A percentile compares a stretch with the other conserved stretches of the same genome.
Conservation (phyloP, 768 basidiomycete genomes). For the button mushroom (Agaricus bisporus) region DNA sequence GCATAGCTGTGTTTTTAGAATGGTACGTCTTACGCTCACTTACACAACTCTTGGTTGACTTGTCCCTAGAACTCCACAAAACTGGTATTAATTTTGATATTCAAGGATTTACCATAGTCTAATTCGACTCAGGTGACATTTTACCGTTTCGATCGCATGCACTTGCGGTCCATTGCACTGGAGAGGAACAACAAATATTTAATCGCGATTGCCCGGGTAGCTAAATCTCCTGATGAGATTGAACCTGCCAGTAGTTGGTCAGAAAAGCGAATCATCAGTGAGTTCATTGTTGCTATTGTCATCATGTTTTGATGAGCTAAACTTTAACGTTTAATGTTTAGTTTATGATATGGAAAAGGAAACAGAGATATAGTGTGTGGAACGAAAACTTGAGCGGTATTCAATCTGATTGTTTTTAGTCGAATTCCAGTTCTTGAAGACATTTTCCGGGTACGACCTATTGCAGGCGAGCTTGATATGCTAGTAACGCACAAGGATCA, state of each 20-base stretch:
- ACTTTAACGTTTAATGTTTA: neutral
- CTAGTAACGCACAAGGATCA: slow-evolving; percentile 7
- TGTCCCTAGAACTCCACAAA: neutral
- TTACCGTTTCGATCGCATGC: slow-evolving; percentile 2
- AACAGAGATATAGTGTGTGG: slow-evolving; percentile 1
- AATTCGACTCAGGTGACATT: slow-evolving; percentile 1
- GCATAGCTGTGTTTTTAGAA: slow-evolving; percentile 1
- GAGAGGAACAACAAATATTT: slow-evolving; percentile 2
- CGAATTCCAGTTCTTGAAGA: slow-evolving; percentile 7
- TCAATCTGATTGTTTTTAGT: neutral
- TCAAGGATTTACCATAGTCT: neutral
- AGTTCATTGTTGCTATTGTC: neutral
- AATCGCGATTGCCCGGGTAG: neutral
- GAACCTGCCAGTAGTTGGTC: slow-evolving; percentile 6
- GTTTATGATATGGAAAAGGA: slow-evolving; percentile 9
- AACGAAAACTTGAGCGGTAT: neutral
- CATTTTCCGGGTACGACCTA: neutral
- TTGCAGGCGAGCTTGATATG: slow-evolving; percentile 6
- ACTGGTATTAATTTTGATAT: neutral
- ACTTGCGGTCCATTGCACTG: neutral
- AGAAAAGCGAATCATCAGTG: slow-evolving; percentile 6
- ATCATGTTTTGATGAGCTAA: neutral
- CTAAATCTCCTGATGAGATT: slow-evolving; percentile 6
- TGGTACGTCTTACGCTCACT: neutral
- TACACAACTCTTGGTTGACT: neutral